These are phyloP conservation scores for Pochonia chlamydosporia DNA, from an alignment of 2,329 filamentous ascomycete species.

Conservation along the genomic window DNA sequence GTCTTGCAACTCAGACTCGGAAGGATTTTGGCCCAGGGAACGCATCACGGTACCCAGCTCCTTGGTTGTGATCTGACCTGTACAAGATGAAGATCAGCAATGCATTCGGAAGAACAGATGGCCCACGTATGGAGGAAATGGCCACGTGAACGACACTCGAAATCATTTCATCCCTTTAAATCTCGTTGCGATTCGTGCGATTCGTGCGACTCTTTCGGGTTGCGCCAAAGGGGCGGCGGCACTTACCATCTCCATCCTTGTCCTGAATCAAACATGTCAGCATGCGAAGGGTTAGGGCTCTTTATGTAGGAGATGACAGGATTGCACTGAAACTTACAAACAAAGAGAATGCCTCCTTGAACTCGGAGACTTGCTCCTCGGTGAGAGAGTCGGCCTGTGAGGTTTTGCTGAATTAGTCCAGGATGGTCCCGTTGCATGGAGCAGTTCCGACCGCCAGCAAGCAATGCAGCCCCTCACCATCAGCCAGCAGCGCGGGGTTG, in stretches of 20 bases:
- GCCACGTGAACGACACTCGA: too few species aligned
- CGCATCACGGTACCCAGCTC: constrained; percentile 88
- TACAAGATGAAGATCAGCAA: neutral
- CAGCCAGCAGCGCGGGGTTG: neutral
- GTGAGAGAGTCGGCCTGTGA: constrained; percentile 94
- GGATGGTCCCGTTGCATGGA: constrained; percentile 12
- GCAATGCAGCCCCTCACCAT: constrained; percentile 18
- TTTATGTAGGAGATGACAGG: neutral
- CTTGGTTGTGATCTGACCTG: constrained; percentile 89
- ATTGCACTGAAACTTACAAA: constrained; percentile 65
- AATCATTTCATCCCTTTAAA: too few species aligned
- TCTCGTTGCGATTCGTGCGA: neutral
- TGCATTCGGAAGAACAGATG: neutral
- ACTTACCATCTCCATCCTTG: constrained; percentile 88
- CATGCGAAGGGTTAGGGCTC: neutral
- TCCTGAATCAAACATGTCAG: constrained; percentile 52
- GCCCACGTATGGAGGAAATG: too few species aligned
- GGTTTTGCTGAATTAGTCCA: constrained; percentile 8
- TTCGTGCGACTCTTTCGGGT: neutral
- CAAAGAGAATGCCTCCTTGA: constrained; percentile 99
- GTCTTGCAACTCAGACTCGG: constrained; percentile 83
- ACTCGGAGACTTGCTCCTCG: constrained; percentile 99
- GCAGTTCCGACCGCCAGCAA: neutral
- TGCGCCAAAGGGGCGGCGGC: too few species aligned
- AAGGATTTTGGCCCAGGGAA: constrained; percentile 83